Conservation (phyloP, 2,329 filamentous ascomycete species). For the Aspergillus versicolor region DNA sequence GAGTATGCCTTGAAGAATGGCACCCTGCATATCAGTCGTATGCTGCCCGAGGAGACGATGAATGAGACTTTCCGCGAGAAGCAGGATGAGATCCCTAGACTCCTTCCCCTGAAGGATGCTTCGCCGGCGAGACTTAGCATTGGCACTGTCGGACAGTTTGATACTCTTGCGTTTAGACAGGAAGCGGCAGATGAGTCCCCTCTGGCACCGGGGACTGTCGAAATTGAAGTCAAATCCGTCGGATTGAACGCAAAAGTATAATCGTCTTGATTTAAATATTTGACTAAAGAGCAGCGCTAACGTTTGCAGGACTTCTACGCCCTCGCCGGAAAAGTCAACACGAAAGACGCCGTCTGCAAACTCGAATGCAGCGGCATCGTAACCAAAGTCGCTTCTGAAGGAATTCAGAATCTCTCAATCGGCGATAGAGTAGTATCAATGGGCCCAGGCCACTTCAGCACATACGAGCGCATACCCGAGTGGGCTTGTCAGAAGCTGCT, state of each 20-base stretch:
- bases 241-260: not conserved
- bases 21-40: not conserved
- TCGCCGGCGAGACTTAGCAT: not conserved
- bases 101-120: not conserved
- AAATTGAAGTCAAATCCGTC: not conserved
- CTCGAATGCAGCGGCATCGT: slow-evolving; percentile 6
- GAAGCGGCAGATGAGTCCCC: not conserved
- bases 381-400: not conserved
- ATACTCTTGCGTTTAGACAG: not conserved
- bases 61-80: not conserved
- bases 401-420: not conserved
- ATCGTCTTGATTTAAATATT: no score
- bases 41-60: not conserved
- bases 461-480: not conserved
- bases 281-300: no score
- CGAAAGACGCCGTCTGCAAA: not conserved
- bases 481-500: not conserved
- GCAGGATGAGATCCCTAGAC: not conserved
- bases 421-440: slow-evolving; percentile 8
- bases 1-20: not conserved
- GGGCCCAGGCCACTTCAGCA: slow-evolving; percentile 1
- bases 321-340: not conserved
- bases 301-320: not conserved
- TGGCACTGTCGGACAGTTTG: not conserved
- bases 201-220: not conserved